phyloP scores from a whole-genome alignment of 805 yeast genomes.

The Schwanniomyces polymorphus region DNA sequence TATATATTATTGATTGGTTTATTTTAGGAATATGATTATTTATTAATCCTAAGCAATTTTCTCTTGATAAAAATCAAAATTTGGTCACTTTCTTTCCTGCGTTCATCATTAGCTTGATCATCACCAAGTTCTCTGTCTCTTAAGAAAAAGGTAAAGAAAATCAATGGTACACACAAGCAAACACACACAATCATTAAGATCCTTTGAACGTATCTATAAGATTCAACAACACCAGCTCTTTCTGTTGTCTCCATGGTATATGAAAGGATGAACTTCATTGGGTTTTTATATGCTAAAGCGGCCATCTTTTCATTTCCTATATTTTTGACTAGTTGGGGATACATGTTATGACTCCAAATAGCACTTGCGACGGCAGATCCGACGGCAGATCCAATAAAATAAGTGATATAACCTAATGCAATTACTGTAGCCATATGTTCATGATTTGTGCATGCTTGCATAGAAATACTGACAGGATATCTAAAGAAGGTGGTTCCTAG shows the following conservation, averaged over 20 bases:
- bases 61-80: neutral
- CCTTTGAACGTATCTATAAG: constrained; percentile 58
- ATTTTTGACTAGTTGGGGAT: neutral
- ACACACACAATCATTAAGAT: constrained; percentile 51
- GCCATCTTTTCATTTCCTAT: neutral
- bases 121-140: constrained; percentile 45
- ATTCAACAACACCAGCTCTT: constrained; percentile 52
- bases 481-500: constrained; percentile 17
- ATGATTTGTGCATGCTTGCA: constrained; percentile 13
- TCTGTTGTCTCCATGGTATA: constrained; percentile 61
- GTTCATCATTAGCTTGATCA: neutral
- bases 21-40: no score
- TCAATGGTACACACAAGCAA: constrained; percentile 7
- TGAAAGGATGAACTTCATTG: constrained; percentile 43
- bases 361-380: constrained; percentile 9
- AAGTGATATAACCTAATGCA: constrained; percentile 11
- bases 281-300: constrained; percentile 1
- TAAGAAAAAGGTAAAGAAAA: constrained; percentile 43
- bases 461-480: constrained; percentile 13
- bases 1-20: no score
- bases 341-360: constrained; percentile 3
- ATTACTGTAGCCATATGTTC: constrained; percentile 18
- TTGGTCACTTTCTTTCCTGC: neutral
- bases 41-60: neutral
- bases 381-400: constrained; percentile 16